A percentile compares a stretch with the other conserved stretches of the same genome.
These are phyloP conservation scores for Cudoniella acicularis DNA, from an alignment of 495 filamentous ascomycete genomes.

Conservation along the genomic window DNA sequence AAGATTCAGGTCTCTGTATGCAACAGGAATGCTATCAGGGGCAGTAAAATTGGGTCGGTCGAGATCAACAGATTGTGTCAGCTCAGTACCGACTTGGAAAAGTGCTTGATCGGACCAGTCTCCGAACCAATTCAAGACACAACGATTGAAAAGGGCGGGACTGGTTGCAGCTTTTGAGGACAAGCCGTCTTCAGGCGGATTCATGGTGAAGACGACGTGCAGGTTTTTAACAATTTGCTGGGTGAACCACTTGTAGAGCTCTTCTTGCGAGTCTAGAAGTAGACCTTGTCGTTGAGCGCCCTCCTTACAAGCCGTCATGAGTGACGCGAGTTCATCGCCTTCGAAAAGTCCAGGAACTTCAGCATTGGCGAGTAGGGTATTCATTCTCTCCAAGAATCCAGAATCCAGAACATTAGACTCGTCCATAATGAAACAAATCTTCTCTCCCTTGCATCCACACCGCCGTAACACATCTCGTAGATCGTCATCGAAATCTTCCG, in stretches of 20 bases:
- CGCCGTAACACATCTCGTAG: conserved; percentile 87
- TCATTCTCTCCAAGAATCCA: conserved; percentile 98
- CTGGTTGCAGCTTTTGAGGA: conserved; percentile 95
- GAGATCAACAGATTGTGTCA: conserved; percentile 92
- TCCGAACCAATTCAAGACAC: conserved; percentile 98
- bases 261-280: conserved; percentile 93
- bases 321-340: conserved; percentile 88
- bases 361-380: conserved; percentile 94
- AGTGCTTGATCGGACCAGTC: conserved; percentile 99
- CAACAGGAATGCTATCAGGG: conserved; percentile 89
- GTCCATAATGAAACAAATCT: conserved; percentile 99
- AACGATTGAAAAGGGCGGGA: conserved; percentile 97
- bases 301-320: conserved; percentile 99
- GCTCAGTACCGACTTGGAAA: conserved; percentile 94
- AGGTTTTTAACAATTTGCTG: conserved; percentile 98
- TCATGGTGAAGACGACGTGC: conserved; percentile 99
- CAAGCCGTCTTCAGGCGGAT: conserved; percentile 93
- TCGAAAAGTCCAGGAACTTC: conserved; percentile 98
- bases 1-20: conserved; percentile 77
- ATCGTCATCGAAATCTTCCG: conserved; percentile 98
- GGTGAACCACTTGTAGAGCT: conserved; percentile 99
- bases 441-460: conserved; percentile 95
- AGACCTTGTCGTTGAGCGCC: conserved; percentile 94
- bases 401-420: conserved; percentile 98
- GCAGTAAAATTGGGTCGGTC: conserved; percentile 79